Conservation (phyloP, 2,329 filamentous ascomycete genomes). For the Fusarium sp. region DNA sequence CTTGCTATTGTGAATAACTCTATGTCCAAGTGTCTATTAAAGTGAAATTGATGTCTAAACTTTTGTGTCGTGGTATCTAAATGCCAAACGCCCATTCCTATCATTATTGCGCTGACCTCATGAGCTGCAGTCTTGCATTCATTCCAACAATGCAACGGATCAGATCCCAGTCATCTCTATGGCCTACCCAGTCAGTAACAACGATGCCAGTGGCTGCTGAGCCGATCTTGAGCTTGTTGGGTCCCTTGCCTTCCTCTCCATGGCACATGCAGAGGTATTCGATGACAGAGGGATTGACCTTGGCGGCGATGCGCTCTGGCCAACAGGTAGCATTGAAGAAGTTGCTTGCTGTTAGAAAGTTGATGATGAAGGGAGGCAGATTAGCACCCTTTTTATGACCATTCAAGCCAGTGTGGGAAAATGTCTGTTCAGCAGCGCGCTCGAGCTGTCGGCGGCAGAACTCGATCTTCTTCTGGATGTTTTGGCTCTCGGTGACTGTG, state of each 20-base stretch:
- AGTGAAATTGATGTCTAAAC: not conserved
- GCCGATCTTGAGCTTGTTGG: constrained; percentile 64
- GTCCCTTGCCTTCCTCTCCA: constrained; percentile 62
- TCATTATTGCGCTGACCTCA: constrained; percentile 21
- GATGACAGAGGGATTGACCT: constrained; percentile 81
- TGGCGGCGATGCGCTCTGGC: constrained; percentile 90
- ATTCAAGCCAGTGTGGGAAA: constrained; percentile 55
- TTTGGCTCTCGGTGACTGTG: constrained; percentile 79
- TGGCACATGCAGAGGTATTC: constrained; percentile 71
- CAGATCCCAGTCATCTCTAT: constrained; percentile 89
- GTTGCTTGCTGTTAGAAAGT: constrained; percentile 91
- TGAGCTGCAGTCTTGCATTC: constrained; percentile 76
- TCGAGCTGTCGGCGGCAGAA: constrained; percentile 80
- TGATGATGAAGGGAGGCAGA: constrained; percentile 79
- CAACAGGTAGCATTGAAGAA: constrained; percentile 94
- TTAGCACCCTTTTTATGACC: constrained; percentile 46
- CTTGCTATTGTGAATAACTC: not conserved
- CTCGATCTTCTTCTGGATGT: constrained; percentile 83
- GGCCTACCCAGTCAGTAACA: constrained; percentile 93
- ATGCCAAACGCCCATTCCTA: not conserved
- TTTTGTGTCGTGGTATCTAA: not conserved
- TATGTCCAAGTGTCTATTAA: not conserved
- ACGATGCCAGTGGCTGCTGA: constrained; percentile 87
- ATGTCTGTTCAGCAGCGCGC: constrained; percentile 69
- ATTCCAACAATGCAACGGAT: constrained; percentile 88